Evolutionary conservation across 2,329 filamentous ascomycete genomes (phyloP).

Genomic region (Drechslerella dactyloides): DNA sequence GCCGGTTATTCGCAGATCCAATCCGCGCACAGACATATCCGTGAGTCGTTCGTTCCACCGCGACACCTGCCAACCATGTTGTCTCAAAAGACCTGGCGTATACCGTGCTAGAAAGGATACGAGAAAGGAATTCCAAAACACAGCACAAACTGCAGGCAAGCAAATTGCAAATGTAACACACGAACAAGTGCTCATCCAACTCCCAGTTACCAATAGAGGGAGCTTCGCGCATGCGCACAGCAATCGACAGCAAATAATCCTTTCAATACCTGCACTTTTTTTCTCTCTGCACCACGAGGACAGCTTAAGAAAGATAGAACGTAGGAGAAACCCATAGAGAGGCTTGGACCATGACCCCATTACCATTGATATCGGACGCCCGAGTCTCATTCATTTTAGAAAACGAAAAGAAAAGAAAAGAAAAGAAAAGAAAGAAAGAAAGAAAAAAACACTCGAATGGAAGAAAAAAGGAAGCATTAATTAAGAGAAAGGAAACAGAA

Average conservation of each 20-base stretch:
- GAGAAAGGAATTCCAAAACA: too few species aligned
- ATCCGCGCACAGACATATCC: too few species aligned
- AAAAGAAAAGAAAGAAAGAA: slow-evolving; percentile 10
- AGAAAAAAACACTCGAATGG: neutral
- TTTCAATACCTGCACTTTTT: neutral
- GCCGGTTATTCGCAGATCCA: too few species aligned
- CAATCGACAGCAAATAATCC: neutral
- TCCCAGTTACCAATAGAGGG: slow-evolving; percentile 10
- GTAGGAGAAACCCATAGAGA: neutral
- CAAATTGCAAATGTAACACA: too few species aligned
- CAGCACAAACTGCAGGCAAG: too few species aligned
- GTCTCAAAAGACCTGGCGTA: too few species aligned
- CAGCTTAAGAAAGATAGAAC: slow-evolving; percentile 5
- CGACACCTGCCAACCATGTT: too few species aligned
- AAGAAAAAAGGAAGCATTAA: slow-evolving; percentile 4
- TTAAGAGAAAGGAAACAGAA: slow-evolving; percentile 13
- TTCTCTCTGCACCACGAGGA: neutral
- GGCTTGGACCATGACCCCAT: slow-evolving; percentile 9
- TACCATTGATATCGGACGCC: slow-evolving; percentile 13
- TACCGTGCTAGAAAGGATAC: too few species aligned
- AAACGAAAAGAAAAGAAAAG: neutral
- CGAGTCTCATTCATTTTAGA: neutral
- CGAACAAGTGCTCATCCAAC: slow-evolving; percentile 35
- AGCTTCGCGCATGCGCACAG: neutral
- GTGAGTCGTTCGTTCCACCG: too few species aligned